Conservation (phyloP, 2,329 filamentous ascomycete genomes). For the Chaetomium olivaceum region DNA sequence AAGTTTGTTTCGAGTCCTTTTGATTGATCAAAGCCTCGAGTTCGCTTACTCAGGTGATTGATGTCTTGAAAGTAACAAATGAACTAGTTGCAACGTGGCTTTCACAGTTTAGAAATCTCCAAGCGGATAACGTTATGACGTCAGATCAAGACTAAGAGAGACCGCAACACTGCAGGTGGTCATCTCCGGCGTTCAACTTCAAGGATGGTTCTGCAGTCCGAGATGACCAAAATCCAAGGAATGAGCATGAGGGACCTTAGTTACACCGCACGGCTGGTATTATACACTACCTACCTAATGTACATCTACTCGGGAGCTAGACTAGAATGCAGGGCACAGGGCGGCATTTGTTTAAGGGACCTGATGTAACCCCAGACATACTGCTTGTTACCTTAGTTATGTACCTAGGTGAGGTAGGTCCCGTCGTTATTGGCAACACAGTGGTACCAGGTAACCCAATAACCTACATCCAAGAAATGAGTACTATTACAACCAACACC, state of each 20-base stretch:
- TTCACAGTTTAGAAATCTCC: not conserved
- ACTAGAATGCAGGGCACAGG: not conserved
- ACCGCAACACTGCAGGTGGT: not conserved
- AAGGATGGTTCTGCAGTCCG: not conserved
- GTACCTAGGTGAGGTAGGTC: too few relatives aligned
- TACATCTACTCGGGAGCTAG: not conserved
- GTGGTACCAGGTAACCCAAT: not conserved
- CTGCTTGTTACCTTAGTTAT: too few relatives aligned
- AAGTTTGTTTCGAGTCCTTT: not conserved
- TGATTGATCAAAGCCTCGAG: not conserved
- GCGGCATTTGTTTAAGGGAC: not conserved
- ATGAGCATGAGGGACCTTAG: not conserved
- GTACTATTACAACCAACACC: too few relatives aligned
- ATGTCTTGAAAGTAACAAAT: not conserved
- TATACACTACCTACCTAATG: not conserved
- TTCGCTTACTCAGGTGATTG: not conserved
- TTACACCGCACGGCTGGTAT: not conserved
- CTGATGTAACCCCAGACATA: not conserved
- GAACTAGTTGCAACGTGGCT: not conserved
- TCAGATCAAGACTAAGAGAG: slow-evolving; percentile 3
- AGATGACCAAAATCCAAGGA: not conserved
- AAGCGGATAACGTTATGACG: not conserved
- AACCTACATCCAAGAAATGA: not conserved
- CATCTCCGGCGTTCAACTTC: not conserved
- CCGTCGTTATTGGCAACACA: not conserved